phyloP scores from a whole-genome alignment of 768 basidiomycete species.

The Lactarius evosmus region DNA sequence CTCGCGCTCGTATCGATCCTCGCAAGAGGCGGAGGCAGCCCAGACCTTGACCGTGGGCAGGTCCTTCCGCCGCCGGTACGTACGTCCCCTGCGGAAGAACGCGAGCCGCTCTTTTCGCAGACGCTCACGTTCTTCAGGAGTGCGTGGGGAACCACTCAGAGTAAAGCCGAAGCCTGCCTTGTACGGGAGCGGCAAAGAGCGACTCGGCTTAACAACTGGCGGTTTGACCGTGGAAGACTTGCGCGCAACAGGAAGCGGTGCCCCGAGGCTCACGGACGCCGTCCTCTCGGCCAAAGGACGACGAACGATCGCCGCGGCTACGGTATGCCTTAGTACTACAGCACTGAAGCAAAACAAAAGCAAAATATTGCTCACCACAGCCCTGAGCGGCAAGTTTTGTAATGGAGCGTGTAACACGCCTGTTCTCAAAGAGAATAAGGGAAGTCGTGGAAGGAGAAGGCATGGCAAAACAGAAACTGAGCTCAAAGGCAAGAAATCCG shows the following conservation, averaged over 20 bases:
- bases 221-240: background rate
- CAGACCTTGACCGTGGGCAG: constrained; percentile 7
- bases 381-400: constrained; percentile 10
- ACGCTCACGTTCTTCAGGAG: constrained; percentile 15
- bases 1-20: constrained; percentile 7
- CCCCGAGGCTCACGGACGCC: background rate
- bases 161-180: constrained; percentile 21
- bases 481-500: background rate
- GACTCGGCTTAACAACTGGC: background rate
- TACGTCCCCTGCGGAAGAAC: constrained; percentile 11
- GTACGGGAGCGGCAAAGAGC: constrained; percentile 1
- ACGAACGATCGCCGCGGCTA: constrained; percentile 15
- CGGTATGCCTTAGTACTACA: background rate
- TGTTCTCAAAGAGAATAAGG: constrained; percentile 19
- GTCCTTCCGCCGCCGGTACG: background rate
- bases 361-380: constrained; percentile 1
- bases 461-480: constrained; percentile 12
- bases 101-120: constrained; percentile 22
- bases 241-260: background rate
- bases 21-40: background rate
- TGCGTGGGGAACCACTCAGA: background rate
- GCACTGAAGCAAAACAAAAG: background rate
- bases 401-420: constrained; percentile 19
- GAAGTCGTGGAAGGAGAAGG: constrained; percentile 12
- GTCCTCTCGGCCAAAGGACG: constrained; percentile 15